phyloP scores from a whole-genome alignment of 805 yeast genomes.

The Hemisphaericaspora nanyangensis region DNA sequence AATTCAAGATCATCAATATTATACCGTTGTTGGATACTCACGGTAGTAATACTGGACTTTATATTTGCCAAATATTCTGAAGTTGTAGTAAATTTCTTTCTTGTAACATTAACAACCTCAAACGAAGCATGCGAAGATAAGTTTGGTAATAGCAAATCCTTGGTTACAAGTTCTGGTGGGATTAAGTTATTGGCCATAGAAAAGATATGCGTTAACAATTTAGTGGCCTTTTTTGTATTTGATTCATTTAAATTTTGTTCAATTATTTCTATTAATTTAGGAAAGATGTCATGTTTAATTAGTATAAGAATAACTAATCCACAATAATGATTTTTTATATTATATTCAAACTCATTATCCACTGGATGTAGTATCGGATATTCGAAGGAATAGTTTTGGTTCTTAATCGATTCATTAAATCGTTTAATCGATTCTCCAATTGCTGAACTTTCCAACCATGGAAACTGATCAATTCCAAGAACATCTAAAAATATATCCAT shows the following conservation, averaged over 20 bases:
- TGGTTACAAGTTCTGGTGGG: conserved; percentile 42
- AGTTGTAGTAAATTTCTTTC: conserved; percentile 17
- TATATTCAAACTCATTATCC: conserved; percentile 10
- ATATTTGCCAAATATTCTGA: conserved; percentile 12
- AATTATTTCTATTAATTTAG: conserved; percentile 42
- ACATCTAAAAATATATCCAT: conserved; percentile 71
- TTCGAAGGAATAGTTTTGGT: conserved; percentile 9
- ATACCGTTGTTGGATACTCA: conserved; percentile 19
- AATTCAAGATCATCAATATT: conserved; percentile 61
- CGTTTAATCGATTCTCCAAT: conserved; percentile 19
- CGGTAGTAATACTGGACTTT: conserved; percentile 16
- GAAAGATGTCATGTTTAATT: conserved; percentile 48
- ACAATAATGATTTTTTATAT: conserved; percentile 56
- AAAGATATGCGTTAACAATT: conserved; percentile 59
- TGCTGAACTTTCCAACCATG: conserved; percentile 40
- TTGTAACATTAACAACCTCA: conserved; percentile 44
- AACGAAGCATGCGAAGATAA: conserved; percentile 37
- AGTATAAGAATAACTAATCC: conserved; percentile 57
- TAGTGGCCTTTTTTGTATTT: conserved; percentile 55
- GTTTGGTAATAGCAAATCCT: conserved; percentile 10
- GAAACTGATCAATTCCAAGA: conserved; percentile 54
- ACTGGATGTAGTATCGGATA: conserved; percentile 8
- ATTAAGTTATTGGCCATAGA: conserved; percentile 50
- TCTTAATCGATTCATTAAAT: conserved; percentile 3
- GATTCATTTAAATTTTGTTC: conserved; percentile 41